Percentiles rank a stretch among this genome's conserved stretches.
phyloP scores from a whole-genome alignment of 2,329 filamentous ascomycete genomes.

The Mycosphaerella sp. region DNA sequence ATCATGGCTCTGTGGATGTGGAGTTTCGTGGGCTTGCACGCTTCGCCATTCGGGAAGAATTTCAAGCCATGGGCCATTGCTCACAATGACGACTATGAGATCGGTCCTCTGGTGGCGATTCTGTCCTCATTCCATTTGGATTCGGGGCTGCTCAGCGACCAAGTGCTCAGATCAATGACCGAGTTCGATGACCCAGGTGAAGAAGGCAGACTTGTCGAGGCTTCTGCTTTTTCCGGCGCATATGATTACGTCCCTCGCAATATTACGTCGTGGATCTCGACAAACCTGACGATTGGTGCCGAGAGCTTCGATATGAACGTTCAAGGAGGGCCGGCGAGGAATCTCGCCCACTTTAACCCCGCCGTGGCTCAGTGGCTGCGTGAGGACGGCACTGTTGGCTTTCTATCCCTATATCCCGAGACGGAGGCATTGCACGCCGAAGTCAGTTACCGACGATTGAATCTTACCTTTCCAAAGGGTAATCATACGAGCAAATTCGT shows the following conservation, averaged over 20 bases:
- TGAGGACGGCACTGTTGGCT: conserved; percentile 17
- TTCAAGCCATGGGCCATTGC: conserved; percentile 49
- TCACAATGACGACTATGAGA: conserved; percentile 55
- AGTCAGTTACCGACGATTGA: conserved; percentile 32
- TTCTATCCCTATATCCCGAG: conserved; percentile 29
- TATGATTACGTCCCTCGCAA: conserved; percentile 54
- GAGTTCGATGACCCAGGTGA: conserved; percentile 36
- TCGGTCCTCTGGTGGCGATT: conserved; percentile 52
- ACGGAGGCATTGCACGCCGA: conserved; percentile 12
- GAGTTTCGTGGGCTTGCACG: conserved; percentile 49
- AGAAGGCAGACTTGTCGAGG: conserved; percentile 33
- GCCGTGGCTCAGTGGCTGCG: conserved; percentile 54
- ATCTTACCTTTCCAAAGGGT: conserved; percentile 51
- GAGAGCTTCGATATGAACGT: conserved; percentile 53
- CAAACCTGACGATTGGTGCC: conserved; percentile 54
- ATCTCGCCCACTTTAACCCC: conserved; percentile 52
- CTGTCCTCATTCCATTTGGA: conserved; percentile 47
- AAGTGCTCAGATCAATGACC: conserved; percentile 37
- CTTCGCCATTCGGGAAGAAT: conserved; percentile 31
- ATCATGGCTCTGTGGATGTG: conserved; percentile 56
- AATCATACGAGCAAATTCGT: conserved; percentile 30
- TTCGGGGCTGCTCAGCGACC: conserved; percentile 39
- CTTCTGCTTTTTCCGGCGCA: conserved; percentile 54
- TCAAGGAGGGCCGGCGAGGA: conserved; percentile 50
- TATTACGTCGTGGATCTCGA: conserved; percentile 53